A percentile compares a stretch with the other conserved stretches of the same genome.
Conservation (phyloP, 352 stramenopile genomes). For the Globisporangium camurandrum region DNA sequence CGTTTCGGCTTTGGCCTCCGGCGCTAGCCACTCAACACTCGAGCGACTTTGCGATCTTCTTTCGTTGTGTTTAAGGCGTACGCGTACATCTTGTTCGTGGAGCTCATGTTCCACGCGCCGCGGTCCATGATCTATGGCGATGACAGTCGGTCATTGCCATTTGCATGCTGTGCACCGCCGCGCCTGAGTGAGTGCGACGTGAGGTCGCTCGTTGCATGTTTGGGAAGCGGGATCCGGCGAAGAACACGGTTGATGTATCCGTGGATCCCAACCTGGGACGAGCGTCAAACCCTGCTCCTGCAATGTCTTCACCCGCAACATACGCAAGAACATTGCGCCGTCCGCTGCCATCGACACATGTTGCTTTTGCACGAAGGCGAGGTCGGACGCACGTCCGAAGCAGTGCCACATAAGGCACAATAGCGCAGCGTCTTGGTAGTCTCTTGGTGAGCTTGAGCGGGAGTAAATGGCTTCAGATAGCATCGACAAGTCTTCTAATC, state of each 20-base stretch:
- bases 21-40: not conserved
- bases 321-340: not conserved
- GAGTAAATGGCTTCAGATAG: not conserved
- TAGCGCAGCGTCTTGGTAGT: not conserved
- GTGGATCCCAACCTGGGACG: not conserved
- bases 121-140: conserved; percentile 25
- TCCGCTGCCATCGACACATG: not conserved
- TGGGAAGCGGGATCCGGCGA: not conserved
- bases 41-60: not conserved
- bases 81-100: conserved; percentile 19
- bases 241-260: conserved; percentile 1
- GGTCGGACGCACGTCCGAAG: not conserved
- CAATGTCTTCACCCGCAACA: not conserved
- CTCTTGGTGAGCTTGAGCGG: not conserved
- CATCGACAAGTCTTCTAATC: not conserved
- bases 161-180: conserved; percentile 17
- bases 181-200: conserved; percentile 20
- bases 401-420: not conserved
- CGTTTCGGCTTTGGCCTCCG: not conserved
- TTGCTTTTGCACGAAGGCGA: not conserved
- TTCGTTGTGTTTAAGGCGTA: conserved; percentile 2
- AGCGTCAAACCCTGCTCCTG: not conserved
- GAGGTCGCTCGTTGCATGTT: conserved; percentile 2
- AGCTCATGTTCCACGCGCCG: conserved; percentile 22
- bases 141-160: conserved; percentile 6